Conservation (phyloP, 2,329 filamentous ascomycete genomes). For the Atkinsonella texensis region DNA sequence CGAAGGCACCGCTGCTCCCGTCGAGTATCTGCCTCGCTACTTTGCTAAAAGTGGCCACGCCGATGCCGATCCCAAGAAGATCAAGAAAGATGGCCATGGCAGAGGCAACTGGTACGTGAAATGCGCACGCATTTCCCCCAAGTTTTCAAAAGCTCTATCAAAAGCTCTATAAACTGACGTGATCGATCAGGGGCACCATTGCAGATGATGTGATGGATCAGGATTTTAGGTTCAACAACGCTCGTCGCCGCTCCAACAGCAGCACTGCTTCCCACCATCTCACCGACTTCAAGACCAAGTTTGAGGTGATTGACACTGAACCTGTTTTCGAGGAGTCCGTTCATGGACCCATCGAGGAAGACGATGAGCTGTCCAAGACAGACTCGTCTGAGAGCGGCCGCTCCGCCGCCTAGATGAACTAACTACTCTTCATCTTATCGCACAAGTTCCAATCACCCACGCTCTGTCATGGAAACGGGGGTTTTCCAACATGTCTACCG, state of each 20-base stretch:
- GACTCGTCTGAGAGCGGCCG: conserved; percentile 48
- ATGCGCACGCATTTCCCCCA: neutral
- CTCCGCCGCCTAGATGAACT: conserved; percentile 32
- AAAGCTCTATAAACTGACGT: neutral
- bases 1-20: conserved; percentile 56
- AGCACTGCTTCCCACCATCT: conserved; percentile 59
- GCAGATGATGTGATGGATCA: conserved; percentile 80
- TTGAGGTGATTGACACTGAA: conserved; percentile 79
- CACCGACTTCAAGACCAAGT: conserved; percentile 88
- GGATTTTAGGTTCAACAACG: conserved; percentile 70
- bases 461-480: neutral
- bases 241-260: conserved; percentile 87
- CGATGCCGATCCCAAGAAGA: conserved; percentile 78
- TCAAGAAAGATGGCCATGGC: conserved; percentile 91
- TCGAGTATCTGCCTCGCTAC: conserved; percentile 76
- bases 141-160: neutral
- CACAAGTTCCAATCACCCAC: conserved; percentile 12
- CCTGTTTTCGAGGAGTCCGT: conserved; percentile 84
- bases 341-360: conserved; percentile 54
- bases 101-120: conserved; percentile 80
- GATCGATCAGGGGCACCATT: conserved; percentile 55
- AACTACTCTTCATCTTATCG: conserved; percentile 22
- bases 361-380: conserved; percentile 45
- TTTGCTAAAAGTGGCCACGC: conserved; percentile 79
- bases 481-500: neutral